phyloP scores from a whole-genome alignment of 2,329 filamentous ascomycete genomes.

The Aspergillus hortae region DNA sequence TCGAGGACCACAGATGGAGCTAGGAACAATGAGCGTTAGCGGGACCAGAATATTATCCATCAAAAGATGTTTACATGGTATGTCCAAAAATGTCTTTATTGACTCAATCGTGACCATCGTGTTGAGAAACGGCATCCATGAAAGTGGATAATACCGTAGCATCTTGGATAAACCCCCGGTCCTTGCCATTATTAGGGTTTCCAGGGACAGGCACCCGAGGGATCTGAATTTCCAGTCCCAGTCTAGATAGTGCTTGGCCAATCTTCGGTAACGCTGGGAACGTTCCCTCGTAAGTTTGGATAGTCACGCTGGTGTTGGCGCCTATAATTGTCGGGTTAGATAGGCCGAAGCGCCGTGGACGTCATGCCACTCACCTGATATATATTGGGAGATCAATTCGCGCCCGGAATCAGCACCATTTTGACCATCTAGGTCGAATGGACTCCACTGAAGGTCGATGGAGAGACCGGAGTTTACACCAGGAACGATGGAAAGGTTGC shows the following conservation, averaged over 20 bases:
- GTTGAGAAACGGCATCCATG: conserved; percentile 14
- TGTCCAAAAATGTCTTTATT: conserved; percentile 5
- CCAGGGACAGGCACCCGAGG: conserved; percentile 61
- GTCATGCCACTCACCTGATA: conserved; percentile 60
- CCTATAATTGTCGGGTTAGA: conserved; percentile 40
- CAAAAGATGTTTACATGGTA: conserved; percentile 5
- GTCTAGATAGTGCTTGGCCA: conserved; percentile 66
- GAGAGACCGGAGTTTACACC: conserved; percentile 70
- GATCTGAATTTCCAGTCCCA: conserved; percentile 68
- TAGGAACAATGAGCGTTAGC: conserved; percentile 18
- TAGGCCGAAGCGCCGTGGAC: not conserved
- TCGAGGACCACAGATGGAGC: conserved; percentile 80
- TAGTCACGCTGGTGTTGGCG: conserved; percentile 73
- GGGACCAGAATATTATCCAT: conserved; percentile 23
- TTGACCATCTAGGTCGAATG: conserved; percentile 59
- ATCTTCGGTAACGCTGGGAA: conserved; percentile 71
- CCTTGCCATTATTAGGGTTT: conserved; percentile 39
- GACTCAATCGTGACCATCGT: conserved; percentile 8
- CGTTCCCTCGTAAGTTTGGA: conserved; percentile 67
- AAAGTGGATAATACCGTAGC: conserved; percentile 56
- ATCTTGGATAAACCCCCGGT: conserved; percentile 71
- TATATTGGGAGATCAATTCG: conserved; percentile 75
- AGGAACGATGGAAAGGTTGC: conserved; percentile 59
- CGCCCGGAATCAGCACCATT: conserved; percentile 60
- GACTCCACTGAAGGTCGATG: conserved; percentile 72